Evolutionary conservation across 768 basidiomycete genomes (phyloP).

Genomic region (Lentinula detonsa): DNA sequence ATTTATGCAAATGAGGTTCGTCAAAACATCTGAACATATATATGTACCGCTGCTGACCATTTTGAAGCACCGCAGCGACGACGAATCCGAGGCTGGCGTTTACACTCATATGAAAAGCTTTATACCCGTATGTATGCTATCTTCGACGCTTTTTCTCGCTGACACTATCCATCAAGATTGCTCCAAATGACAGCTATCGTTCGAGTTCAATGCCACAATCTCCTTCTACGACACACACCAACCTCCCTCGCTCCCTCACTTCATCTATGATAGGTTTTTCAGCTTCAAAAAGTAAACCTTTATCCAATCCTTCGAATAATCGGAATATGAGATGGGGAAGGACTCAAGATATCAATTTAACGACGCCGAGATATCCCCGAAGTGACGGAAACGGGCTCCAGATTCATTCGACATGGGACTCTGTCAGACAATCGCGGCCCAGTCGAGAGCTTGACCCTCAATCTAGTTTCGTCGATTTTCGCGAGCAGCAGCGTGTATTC

Average conservation of each 20-base stretch:
- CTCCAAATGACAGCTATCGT: not conserved
- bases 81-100: not conserved
- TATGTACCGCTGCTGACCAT: not conserved
- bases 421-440: not conserved
- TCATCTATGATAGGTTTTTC: not conserved
- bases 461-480: constrained; percentile 1
- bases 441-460: not conserved
- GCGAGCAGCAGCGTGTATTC: not conserved
- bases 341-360: not conserved
- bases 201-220: constrained; percentile 21
- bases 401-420: not conserved
- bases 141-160: not conserved
- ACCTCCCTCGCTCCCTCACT: not conserved
- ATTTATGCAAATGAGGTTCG: constrained; percentile 25
- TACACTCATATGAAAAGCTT: constrained; percentile 3
- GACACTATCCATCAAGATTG: not conserved
- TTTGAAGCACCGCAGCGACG: constrained; percentile 3
- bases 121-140: not conserved
- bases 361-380: not conserved
- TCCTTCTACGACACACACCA: constrained; percentile 17
- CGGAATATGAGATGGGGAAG: not conserved
- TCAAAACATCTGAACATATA: constrained; percentile 10
- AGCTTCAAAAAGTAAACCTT: not conserved
- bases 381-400: not conserved
- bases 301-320: not conserved